Percentiles rank a stretch among this genome's conserved stretches.
Evolutionary conservation across 805 yeast species (phyloP).

Genomic region (Candida golubevii): DNA sequence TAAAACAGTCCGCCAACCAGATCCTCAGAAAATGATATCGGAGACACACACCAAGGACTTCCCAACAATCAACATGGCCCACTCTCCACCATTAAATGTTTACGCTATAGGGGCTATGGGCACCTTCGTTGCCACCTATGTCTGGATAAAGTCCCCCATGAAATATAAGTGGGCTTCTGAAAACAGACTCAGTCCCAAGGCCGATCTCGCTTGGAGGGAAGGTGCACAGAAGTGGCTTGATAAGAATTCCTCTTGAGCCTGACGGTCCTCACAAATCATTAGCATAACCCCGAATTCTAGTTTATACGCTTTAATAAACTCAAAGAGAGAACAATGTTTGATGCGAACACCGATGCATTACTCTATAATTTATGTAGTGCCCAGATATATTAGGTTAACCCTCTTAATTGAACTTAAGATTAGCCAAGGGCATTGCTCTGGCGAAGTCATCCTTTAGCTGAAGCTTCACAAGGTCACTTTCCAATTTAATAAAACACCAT

Average conservation of each 20-base stretch:
- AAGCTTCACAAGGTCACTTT: constrained; percentile 57
- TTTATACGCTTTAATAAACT: constrained; percentile 4
- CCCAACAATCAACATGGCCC: constrained; percentile 17
- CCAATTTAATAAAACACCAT: constrained; percentile 85
- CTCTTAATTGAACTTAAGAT: constrained; percentile 5
- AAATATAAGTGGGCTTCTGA: constrained; percentile 39
- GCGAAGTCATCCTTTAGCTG: constrained; percentile 17
- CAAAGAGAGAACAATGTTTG: too few species aligned
- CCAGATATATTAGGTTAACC: too few species aligned
- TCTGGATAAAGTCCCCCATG: constrained; percentile 38
- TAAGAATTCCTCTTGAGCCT: constrained; percentile 4
- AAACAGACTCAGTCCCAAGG: constrained; percentile 43
- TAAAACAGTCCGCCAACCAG: constrained; percentile 15
- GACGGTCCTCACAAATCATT: not conserved
- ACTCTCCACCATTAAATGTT: constrained; percentile 38
- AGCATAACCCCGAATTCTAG: not conserved
- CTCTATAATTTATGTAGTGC: too few species aligned
- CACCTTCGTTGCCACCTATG: constrained; percentile 36
- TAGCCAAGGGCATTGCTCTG: constrained; percentile 13
- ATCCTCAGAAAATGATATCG: constrained; percentile 3
- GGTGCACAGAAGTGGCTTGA: constrained; percentile 44
- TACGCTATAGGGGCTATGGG: constrained; percentile 42
- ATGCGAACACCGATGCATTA: too few species aligned
- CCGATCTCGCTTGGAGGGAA: constrained; percentile 46
- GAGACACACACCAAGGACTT: not conserved